Conservation (phyloP, 1,284 basidiomycete species). For the Sanghuangporus baumii region DNA sequence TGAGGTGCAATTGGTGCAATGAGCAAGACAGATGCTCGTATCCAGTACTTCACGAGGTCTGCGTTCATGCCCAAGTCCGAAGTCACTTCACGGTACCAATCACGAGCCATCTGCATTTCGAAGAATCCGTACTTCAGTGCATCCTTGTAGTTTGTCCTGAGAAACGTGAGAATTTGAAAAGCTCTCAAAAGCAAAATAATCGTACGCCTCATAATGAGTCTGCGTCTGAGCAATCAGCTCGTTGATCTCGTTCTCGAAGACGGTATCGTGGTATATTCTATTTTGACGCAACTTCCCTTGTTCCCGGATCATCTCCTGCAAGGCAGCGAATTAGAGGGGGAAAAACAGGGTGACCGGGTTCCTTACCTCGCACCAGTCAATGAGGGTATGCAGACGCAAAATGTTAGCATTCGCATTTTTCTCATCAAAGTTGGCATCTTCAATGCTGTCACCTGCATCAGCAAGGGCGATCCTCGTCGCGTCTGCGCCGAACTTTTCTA, state of each 20-base stretch:
- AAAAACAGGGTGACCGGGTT: background rate
- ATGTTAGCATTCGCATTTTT: constrained; percentile 98
- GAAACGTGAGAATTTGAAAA: constrained; percentile 5
- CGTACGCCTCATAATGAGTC: constrained; percentile 74
- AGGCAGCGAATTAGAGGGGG: background rate
- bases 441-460: constrained; percentile 96
- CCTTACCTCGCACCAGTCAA: constrained; percentile 87
- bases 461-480: constrained; percentile 91
- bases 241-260: constrained; percentile 93
- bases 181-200: constrained; percentile 17
- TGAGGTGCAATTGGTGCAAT: constrained; percentile 91
- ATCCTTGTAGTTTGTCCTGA: constrained; percentile 91
- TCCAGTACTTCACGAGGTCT: constrained; percentile 71
- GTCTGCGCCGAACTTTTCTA: constrained; percentile 89
- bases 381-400: constrained; percentile 86
- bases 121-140: constrained; percentile 95
- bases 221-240: constrained; percentile 79
- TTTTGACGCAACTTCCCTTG: constrained; percentile 62
- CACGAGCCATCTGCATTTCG: constrained; percentile 87
- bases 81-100: constrained; percentile 96
- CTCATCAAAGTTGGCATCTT: constrained; percentile 99
- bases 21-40: constrained; percentile 75
- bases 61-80: constrained; percentile 86
- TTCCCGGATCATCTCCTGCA: constrained; percentile 71
- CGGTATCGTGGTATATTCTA: constrained; percentile 72